A percentile compares a stretch with the other conserved stretches of the same genome.
phyloP scores from a whole-genome alignment of 768 basidiomycete species.

The Podaxis sp. region DNA sequence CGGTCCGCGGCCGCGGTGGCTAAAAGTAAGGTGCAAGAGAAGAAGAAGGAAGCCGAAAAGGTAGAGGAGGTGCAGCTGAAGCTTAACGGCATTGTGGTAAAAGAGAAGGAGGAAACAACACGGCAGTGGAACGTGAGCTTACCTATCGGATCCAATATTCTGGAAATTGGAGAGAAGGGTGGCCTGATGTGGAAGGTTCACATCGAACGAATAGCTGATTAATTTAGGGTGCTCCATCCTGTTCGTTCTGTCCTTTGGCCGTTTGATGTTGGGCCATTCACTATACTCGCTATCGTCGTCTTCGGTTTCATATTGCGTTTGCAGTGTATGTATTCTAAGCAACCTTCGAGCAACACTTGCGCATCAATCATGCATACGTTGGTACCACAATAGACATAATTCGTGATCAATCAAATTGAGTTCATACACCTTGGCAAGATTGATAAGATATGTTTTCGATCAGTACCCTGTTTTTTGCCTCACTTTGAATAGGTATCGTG shows the following conservation, averaged over 20 bases:
- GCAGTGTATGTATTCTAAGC: not conserved
- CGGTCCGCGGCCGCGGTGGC: conserved; percentile 26
- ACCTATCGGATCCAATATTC: conserved; percentile 50
- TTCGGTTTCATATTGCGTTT: not conserved
- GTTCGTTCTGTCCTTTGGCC: not conserved
- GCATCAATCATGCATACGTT: not conserved
- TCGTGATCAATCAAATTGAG: not conserved
- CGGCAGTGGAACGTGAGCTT: conserved; percentile 63
- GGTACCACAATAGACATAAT: not conserved
- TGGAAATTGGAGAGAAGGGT: conserved; percentile 73
- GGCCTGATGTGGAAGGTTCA: conserved; percentile 71
- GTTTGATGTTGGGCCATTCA: not conserved
- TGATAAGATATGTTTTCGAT: conserved; percentile 5
- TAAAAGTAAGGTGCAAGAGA: conserved; percentile 21
- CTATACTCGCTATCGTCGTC: not conserved
- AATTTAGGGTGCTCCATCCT: not conserved
- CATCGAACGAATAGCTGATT: conserved; percentile 38
- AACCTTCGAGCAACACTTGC: not conserved
- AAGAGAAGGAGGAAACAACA: conserved; percentile 38
- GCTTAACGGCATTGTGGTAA: conserved; percentile 51
- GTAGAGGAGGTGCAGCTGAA: conserved; percentile 59
- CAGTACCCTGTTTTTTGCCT: not conserved
- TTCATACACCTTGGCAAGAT: not conserved
- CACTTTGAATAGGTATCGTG: not conserved
- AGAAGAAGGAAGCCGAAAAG: conserved; percentile 40